Percentiles rank a stretch among this genome's conserved stretches.
phyloP scores from a whole-genome alignment of 1,284 basidiomycete species.

The Sutorius eximius region DNA sequence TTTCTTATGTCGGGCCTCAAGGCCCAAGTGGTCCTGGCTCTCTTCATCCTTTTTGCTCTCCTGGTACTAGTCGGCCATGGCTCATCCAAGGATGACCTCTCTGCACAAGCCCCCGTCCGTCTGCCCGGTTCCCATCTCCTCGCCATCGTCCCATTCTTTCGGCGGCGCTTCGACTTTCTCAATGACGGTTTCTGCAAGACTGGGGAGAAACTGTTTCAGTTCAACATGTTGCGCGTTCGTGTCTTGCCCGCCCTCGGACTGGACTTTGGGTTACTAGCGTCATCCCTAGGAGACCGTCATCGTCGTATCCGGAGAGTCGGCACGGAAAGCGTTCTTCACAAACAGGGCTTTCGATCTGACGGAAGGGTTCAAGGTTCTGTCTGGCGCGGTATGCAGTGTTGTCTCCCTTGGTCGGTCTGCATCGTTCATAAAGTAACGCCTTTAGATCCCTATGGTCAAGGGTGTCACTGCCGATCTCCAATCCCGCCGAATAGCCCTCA shows the following conservation, averaged over 20 bases:
- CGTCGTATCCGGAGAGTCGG: conserved; percentile 69
- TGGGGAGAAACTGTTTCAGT: conserved; percentile 62
- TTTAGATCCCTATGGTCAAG: conserved; percentile 67
- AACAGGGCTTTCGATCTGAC: conserved; percentile 68
- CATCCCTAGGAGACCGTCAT: conserved; percentile 58
- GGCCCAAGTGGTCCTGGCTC: conserved; percentile 52
- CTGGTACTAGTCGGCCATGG: conserved; percentile 43
- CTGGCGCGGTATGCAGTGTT: conserved; percentile 64
- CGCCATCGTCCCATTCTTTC: conserved; percentile 65
- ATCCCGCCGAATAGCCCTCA: conserved; percentile 55
- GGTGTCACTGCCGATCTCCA: conserved; percentile 71
- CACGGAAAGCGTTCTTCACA: conserved; percentile 65
- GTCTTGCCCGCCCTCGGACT: conserved; percentile 7
- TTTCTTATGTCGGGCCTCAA: conserved; percentile 57
- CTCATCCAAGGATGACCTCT: conserved; percentile 42
- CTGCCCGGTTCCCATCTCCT: conserved; percentile 58
- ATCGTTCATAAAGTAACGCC: conserved; percentile 8
- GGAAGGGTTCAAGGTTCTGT: conserved; percentile 73
- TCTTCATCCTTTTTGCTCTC: conserved; percentile 55
- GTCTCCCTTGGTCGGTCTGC: conserved; percentile 5
- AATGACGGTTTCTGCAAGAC: conserved; percentile 67
- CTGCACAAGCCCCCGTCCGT: conserved; percentile 45
- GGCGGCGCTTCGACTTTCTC: conserved; percentile 65
- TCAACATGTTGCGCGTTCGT: conserved; percentile 55
- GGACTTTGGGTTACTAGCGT: conserved; percentile 20